phyloP scores from a whole-genome alignment of 2,329 filamentous ascomycete genomes.

The Fusarium tjaetaba region DNA sequence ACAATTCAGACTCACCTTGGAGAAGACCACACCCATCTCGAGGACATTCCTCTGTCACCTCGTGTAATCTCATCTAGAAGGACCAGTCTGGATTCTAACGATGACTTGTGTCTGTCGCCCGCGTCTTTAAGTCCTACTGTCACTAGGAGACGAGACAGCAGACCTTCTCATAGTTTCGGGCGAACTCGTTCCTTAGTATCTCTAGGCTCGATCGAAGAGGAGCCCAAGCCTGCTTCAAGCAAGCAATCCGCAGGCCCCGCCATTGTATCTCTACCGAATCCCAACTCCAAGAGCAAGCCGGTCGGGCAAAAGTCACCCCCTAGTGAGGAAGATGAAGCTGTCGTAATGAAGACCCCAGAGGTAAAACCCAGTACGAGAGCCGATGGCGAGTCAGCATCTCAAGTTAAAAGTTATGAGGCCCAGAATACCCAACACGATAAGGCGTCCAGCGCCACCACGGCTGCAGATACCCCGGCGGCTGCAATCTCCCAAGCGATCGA shows the following conservation, averaged over 20 bases:
- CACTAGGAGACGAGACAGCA: slow-evolving; percentile 47
- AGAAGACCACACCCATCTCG: slow-evolving; percentile 52
- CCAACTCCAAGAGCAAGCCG: slow-evolving; percentile 32
- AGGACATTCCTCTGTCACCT: slow-evolving; percentile 51
- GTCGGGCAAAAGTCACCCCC: slow-evolving; percentile 33
- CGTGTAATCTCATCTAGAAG: slow-evolving; percentile 48
- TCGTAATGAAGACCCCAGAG: slow-evolving; percentile 47
- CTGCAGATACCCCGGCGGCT: not conserved
- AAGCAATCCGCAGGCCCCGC: slow-evolving; percentile 21
- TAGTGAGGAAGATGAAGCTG: slow-evolving; percentile 55
- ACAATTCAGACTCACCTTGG: slow-evolving; percentile 57
- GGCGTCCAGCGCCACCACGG: not conserved
- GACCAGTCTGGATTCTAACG: slow-evolving; percentile 51
- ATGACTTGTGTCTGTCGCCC: slow-evolving; percentile 50
- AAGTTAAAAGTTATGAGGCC: slow-evolving; percentile 25
- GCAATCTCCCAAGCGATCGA: not conserved
- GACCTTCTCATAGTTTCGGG: slow-evolving; percentile 48
- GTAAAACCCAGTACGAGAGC: slow-evolving; percentile 28
- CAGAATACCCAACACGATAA: slow-evolving; percentile 4
- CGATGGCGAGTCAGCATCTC: slow-evolving; percentile 16
- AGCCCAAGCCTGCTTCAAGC: slow-evolving; percentile 44
- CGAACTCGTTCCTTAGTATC: slow-evolving; percentile 53
- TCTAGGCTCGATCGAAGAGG: slow-evolving; percentile 59
- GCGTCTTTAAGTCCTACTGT: slow-evolving; percentile 48
- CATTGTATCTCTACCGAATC: slow-evolving; percentile 37